These are phyloP conservation scores for Ceratocystiopsis minuta DNA, from an alignment of 2,329 filamentous ascomycete genomes.

Conservation along the genomic window DNA sequence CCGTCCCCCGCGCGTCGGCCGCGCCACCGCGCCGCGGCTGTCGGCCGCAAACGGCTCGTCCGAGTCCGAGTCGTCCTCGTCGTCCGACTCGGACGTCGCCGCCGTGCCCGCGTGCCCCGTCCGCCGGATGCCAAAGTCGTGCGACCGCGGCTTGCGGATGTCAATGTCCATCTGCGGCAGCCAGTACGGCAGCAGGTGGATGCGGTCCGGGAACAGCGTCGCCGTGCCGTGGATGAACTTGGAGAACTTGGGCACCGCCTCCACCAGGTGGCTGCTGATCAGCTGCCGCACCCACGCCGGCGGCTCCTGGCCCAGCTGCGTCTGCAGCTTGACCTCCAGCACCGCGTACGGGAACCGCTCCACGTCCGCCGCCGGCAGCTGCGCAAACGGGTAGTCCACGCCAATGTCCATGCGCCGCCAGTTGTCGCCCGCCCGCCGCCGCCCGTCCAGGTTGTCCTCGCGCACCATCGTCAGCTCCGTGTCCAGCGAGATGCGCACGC, in stretches of 20 bases:
- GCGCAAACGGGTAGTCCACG: constrained; percentile 84
- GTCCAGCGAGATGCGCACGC: constrained; percentile 90
- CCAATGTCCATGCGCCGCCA: constrained; percentile 97
- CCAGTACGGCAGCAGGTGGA: constrained; percentile 89
- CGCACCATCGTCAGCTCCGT: constrained; percentile 90
- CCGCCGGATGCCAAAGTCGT: constrained; percentile 79
- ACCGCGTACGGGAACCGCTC: constrained; percentile 91
- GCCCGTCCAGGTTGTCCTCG: constrained; percentile 85
- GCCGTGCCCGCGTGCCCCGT: constrained; percentile 59
- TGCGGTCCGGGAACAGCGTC: constrained; percentile 67
- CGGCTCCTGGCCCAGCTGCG: constrained; percentile 83
- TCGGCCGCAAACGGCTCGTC: constrained; percentile 19
- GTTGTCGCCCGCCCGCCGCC: constrained; percentile 59
- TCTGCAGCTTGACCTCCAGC: constrained; percentile 93
- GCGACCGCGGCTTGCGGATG: constrained; percentile 79
- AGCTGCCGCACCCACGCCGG: constrained; percentile 93
- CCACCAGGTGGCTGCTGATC: constrained; percentile 82
- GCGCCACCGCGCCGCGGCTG: too few relatives aligned
- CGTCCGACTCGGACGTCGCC: constrained; percentile 59
- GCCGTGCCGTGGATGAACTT: constrained; percentile 97
- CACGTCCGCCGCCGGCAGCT: constrained; percentile 69
- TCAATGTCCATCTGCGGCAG: constrained; percentile 97
- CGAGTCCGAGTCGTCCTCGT: constrained; percentile 50
- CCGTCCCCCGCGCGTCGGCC: too few relatives aligned
- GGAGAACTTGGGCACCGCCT: constrained; percentile 97